Conservation (phyloP, 1,139 yeast genomes). For the Pneumocystis jirovecii region DNA sequence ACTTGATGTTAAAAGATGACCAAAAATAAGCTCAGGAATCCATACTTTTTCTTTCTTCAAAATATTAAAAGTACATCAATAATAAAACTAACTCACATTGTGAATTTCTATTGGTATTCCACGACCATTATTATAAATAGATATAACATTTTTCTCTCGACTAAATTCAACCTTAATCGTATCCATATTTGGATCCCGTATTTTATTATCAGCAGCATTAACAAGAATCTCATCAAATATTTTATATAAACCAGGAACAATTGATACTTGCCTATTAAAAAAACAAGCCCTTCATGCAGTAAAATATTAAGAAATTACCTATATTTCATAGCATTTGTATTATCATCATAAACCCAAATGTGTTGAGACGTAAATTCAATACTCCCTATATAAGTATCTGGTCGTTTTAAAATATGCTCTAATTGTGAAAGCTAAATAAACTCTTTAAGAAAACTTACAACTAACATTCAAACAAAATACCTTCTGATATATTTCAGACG, state of each 20-base stretch:
- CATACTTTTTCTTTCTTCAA: constrained; percentile 62
- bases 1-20: constrained; percentile 84
- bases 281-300: not conserved
- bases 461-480: not conserved
- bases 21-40: constrained; percentile 93
- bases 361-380: constrained; percentile 65
- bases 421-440: constrained; percentile 49
- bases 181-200: constrained; percentile 84
- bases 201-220: constrained; percentile 97
- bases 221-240: constrained; percentile 95
- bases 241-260: constrained; percentile 92
- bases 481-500: constrained; percentile 69
- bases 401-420: constrained; percentile 92
- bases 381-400: constrained; percentile 95
- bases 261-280: constrained; percentile 45
- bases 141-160: constrained; percentile 56
- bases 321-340: constrained; percentile 50
- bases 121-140: constrained; percentile 80
- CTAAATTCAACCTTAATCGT: constrained; percentile 67
- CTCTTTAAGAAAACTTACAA: not conserved
- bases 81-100: constrained; percentile 22
- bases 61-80: not conserved
- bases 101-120: constrained; percentile 96
- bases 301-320: constrained; percentile 13
- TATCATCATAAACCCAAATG: constrained; percentile 75